A percentile compares a stretch with the other conserved stretches of the same genome.
Conservation (phyloP, 169 alveolate species). For the Plasmodium malariae region DNA sequence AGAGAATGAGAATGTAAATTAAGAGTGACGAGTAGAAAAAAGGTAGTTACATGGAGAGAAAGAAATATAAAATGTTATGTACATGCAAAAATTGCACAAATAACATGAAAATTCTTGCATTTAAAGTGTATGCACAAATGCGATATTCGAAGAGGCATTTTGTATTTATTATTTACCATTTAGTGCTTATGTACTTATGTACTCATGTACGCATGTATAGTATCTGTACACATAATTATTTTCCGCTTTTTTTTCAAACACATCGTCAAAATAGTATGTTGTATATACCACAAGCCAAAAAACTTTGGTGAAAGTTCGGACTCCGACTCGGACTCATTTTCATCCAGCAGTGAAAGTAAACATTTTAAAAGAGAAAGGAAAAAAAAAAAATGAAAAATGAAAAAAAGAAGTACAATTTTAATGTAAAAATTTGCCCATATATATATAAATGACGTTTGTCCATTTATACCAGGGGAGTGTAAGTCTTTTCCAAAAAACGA, state of each 20-base stretch:
- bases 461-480: background rate
- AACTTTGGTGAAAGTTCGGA: conserved; percentile 74
- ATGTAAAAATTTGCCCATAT: background rate
- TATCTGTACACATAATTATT: background rate
- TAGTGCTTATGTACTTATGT: background rate
- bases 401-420: background rate
- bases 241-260: background rate
- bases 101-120: background rate
- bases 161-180: too few relatives aligned
- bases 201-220: background rate
- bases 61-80: too few relatives aligned
- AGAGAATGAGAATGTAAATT: too few relatives aligned
- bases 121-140: background rate
- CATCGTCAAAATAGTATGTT: conserved; percentile 22
- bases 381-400: background rate
- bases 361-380: background rate
- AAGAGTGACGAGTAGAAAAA: too few relatives aligned
- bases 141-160: background rate
- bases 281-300: conserved; percentile 68
- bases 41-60: too few relatives aligned
- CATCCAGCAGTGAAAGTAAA: conserved; percentile 5
- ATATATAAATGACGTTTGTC: background rate
- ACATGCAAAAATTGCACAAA: background rate
- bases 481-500: conserved; percentile 6
- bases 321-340: conserved; percentile 54